Percentiles rank a stretch among this genome's conserved stretches.
phyloP scores from a whole-genome alignment of 2,329 filamentous ascomycete species.

The Pseudopyricularia javanii region DNA sequence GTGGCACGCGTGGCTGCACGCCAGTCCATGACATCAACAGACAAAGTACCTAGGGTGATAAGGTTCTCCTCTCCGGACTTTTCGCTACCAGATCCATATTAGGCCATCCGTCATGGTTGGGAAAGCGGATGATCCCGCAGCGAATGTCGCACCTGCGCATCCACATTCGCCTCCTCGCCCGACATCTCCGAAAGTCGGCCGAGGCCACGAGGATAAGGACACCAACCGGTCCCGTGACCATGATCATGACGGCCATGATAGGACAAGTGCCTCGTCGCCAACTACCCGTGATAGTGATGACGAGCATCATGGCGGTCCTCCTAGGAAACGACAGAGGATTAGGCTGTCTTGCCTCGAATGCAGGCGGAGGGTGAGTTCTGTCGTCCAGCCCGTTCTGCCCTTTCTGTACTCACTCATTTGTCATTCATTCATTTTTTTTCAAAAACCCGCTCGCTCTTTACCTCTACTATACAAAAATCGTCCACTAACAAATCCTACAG shows the following conservation, averaged over 20 bases:
- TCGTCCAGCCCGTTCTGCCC: background rate
- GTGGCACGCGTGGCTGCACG: background rate
- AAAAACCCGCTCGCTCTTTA: background rate
- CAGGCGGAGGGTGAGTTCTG: slow-evolving; percentile 26
- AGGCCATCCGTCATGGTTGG: background rate
- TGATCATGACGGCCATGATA: background rate
- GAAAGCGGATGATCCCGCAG: background rate
- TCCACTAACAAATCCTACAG: background rate
- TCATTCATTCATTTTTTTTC: background rate
- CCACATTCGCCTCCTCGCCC: background rate
- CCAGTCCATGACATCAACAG: background rate
- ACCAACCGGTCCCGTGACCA: background rate
- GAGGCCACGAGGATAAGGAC: background rate
- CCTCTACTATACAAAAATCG: background rate
- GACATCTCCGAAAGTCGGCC: background rate
- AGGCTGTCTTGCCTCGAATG: slow-evolving; percentile 49
- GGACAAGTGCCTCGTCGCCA: slow-evolving; percentile 1
- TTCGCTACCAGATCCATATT: background rate
- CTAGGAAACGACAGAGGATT: slow-evolving; percentile 46
- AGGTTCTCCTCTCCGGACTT: background rate
- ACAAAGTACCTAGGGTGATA: background rate
- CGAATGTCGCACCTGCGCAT: background rate
- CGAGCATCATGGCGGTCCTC: slow-evolving; percentile 16
- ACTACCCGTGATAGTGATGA: slow-evolving; percentile 4
- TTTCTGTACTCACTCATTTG: background rate